Percentiles rank a stretch among this genome's conserved stretches.
Evolutionary conservation across 1,284 basidiomycete genomes (phyloP).

Genomic region (Cutaneotrichosporon cutaneum): DNA sequence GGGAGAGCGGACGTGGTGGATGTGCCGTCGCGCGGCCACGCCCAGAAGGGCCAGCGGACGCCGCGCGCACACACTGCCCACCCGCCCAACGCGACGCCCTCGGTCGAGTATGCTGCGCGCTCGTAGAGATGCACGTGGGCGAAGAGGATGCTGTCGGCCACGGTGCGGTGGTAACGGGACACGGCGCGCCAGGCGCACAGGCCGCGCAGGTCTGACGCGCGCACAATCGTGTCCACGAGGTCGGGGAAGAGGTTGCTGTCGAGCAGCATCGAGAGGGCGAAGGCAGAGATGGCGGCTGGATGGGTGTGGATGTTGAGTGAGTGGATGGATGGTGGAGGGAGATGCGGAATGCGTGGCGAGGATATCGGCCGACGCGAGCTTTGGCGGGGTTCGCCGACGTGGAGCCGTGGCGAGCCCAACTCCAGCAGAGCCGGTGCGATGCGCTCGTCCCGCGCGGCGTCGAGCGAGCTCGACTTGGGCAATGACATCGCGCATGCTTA

Average conservation of each 20-base stretch:
- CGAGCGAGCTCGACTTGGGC: too few relatives aligned
- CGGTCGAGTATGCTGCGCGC: background rate
- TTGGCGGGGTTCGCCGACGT: too few relatives aligned
- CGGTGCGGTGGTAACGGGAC: background rate
- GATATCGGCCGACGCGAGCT: too few relatives aligned
- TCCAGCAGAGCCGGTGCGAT: too few relatives aligned
- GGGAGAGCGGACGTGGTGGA: background rate
- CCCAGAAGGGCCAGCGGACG: background rate
- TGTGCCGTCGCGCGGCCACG: background rate
- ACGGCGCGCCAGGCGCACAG: constrained; percentile 2
- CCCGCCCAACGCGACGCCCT: background rate
- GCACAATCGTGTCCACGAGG: background rate
- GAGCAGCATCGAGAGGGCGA: background rate
- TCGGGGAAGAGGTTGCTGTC: constrained; percentile 1
- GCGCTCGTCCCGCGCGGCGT: too few relatives aligned
- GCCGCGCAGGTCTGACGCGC: background rate
- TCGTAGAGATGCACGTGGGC: background rate
- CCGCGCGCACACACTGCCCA: background rate
- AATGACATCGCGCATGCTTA: too few relatives aligned
- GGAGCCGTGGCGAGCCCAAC: too few relatives aligned
- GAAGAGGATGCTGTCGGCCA: background rate
- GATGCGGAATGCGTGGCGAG: too few relatives aligned
- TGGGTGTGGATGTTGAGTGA: too few relatives aligned
- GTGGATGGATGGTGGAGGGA: too few relatives aligned
- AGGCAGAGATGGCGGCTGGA: too few relatives aligned